Percentiles rank a stretch among this genome's conserved stretches.
Evolutionary conservation across 2,329 filamentous ascomycete genomes (phyloP).

Genomic region (Didymella exigua): DNA sequence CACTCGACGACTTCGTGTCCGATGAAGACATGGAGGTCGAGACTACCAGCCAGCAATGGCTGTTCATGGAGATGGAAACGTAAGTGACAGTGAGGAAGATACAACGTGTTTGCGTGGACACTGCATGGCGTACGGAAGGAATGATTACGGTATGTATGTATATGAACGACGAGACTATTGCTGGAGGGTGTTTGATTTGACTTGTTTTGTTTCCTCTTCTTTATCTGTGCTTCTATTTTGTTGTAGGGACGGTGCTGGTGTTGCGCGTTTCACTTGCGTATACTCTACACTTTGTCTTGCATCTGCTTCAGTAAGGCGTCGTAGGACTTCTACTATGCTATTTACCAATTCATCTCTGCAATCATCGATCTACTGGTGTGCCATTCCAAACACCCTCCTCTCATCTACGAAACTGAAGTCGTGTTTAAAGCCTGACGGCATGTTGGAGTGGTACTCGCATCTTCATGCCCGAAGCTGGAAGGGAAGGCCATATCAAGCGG

Average conservation of each 20-base stretch:
- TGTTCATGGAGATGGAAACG: constrained; percentile 88
- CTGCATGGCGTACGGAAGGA: background rate
- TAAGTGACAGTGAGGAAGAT: constrained; percentile 19
- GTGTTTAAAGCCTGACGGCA: too few species aligned
- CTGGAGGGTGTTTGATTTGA: background rate
- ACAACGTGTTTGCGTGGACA: background rate
- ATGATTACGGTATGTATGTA: background rate
- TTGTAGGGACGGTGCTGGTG: background rate
- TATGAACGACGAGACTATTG: background rate
- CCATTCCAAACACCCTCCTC: too few species aligned
- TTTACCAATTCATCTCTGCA: too few species aligned
- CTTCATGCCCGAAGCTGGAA: too few species aligned
- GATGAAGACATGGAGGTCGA: constrained; percentile 50
- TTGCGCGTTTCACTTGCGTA: background rate
- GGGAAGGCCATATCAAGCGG: too few species aligned
- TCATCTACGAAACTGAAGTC: too few species aligned
- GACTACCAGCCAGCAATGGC: constrained; percentile 76
- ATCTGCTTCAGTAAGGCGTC: background rate
- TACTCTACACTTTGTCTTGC: background rate
- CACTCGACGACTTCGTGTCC: constrained; percentile 75
- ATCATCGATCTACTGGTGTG: too few species aligned
- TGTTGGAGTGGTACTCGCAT: too few species aligned
- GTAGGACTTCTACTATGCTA: background rate
- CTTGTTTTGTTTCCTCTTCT: background rate
- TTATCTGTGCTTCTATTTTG: background rate